Evolutionary conservation across 441 rosid species (phyloP).

Genomic region (Melastoma candidum): DNA sequence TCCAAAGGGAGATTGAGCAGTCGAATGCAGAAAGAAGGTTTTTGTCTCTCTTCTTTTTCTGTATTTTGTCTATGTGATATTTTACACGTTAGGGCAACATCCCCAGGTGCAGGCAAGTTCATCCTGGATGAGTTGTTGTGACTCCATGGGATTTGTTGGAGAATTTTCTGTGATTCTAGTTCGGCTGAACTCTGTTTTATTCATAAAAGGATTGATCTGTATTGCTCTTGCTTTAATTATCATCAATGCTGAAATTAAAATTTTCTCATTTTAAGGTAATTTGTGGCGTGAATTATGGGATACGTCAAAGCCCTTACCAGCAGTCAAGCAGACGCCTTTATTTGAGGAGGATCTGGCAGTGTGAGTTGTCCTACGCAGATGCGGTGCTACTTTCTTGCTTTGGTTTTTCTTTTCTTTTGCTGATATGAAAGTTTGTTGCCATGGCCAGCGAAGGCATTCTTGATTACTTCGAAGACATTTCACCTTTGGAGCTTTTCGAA

Average conservation of each 20-base stretch:
- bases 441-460: conserved; percentile 77
- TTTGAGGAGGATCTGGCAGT: conserved; percentile 91
- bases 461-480: conserved; percentile 60
- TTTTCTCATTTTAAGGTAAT: conserved; percentile 51
- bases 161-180: too few species aligned
- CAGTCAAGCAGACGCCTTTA: conserved; percentile 85
- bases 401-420: conserved; percentile 6
- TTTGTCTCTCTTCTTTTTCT: neutral
- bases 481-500: conserved; percentile 59
- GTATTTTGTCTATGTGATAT: neutral
- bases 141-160: too few species aligned
- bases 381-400: neutral
- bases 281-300: conserved; percentile 96
- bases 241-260: conserved; percentile 3
- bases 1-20: conserved; percentile 76
- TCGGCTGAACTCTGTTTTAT: too few species aligned
- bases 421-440: conserved; percentile 16
- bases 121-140: too few species aligned
- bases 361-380: conserved; percentile 39
- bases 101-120: too few species aligned
- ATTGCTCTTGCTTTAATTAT: too few species aligned
- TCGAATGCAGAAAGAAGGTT: conserved; percentile 97
- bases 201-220: too few species aligned
- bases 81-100: neutral
- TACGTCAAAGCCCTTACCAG: conserved; percentile 79